Percentiles rank a stretch among this genome's conserved stretches.
Evolutionary conservation across 371 early-diverging fungal genomes (phyloP).

Genomic region (Batrachochytrium dendrobatidis): DNA sequence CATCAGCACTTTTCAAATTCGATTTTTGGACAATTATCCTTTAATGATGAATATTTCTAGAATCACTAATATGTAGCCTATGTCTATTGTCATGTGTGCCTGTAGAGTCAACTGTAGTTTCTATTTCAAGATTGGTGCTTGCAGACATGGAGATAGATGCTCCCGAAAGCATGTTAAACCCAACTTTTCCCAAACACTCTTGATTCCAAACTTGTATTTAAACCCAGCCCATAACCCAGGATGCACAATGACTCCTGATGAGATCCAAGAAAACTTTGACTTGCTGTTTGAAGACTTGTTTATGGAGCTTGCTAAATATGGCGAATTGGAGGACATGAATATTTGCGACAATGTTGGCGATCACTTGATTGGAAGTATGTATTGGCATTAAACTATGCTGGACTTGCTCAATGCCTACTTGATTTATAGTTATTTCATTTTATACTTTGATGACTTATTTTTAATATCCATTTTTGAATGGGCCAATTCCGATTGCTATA

Average conservation of each 20-base stretch:
- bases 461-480: too few species aligned
- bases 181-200: conserved; percentile 87
- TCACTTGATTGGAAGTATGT: conserved; percentile 83
- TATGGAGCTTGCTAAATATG: conserved; percentile 91
- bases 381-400: background rate
- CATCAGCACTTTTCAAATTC: too few species aligned
- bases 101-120: conserved; percentile 87
- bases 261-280: conserved; percentile 91
- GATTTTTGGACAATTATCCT: too few species aligned
- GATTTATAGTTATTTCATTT: too few species aligned
- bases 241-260: conserved; percentile 57
- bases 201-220: conserved; percentile 90
- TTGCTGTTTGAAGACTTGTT: conserved; percentile 95
- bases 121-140: conserved; percentile 98
- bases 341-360: conserved; percentile 96
- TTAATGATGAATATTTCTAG: too few species aligned
- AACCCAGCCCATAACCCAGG: conserved; percentile 84
- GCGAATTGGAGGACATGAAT: conserved; percentile 91
- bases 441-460: too few species aligned
- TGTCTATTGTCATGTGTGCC: background rate
- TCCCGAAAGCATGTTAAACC: conserved; percentile 96
- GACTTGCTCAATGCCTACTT: too few species aligned
- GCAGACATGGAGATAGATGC: conserved; percentile 95
- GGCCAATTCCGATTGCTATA: too few species aligned
- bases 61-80: too few species aligned